A percentile compares a stretch with the other conserved stretches of the same genome.
phyloP scores from a whole-genome alignment of 2,329 filamentous ascomycete genomes.

The Diaporthe capsici region DNA sequence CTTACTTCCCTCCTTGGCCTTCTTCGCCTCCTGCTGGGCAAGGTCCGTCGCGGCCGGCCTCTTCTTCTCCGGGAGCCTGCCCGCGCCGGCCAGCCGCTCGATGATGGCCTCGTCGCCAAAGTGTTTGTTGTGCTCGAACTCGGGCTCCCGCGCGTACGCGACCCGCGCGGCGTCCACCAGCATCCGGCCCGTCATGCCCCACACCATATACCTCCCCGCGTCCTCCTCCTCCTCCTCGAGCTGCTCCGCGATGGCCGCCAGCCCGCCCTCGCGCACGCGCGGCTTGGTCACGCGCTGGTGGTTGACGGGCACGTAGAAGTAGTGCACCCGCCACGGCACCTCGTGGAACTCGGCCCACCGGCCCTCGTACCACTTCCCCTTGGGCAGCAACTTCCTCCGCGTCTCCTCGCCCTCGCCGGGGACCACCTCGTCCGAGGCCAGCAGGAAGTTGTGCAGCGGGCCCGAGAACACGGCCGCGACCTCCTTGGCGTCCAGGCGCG shows the following conservation, averaged over 20 bases:
- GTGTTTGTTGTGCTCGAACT: conserved; percentile 78
- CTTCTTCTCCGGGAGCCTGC: conserved; percentile 62
- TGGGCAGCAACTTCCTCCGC: conserved; percentile 56
- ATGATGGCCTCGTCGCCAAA: conserved; percentile 69
- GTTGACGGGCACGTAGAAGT: conserved; percentile 88
- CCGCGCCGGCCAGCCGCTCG: conserved; percentile 58
- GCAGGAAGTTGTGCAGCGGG: conserved; percentile 87
- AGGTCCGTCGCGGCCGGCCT: conserved; percentile 49
- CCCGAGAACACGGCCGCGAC: conserved; percentile 95
- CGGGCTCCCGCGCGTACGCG: conserved; percentile 85
- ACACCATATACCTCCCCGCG: conserved; percentile 81
- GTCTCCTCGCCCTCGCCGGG: conserved; percentile 48
- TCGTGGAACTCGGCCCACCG: conserved; percentile 86
- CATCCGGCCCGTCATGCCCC: conserved; percentile 95
- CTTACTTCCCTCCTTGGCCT: conserved; percentile 52
- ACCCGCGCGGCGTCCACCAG: conserved; percentile 89
- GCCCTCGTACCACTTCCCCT: conserved; percentile 86
- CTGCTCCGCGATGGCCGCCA: conserved; percentile 59
- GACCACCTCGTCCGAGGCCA: conserved; percentile 67
- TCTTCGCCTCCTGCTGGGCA: conserved; percentile 53
- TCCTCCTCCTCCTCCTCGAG: conserved; percentile 63
- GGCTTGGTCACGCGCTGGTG: conserved; percentile 79
- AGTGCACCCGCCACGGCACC: conserved; percentile 86
- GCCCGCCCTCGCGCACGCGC: conserved; percentile 51
- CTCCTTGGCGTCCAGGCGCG: conserved; percentile 87